Base-by-base conservation (phyloP, 2,329 filamentous ascomycete species). In the Helotiales sp. region DNA sequence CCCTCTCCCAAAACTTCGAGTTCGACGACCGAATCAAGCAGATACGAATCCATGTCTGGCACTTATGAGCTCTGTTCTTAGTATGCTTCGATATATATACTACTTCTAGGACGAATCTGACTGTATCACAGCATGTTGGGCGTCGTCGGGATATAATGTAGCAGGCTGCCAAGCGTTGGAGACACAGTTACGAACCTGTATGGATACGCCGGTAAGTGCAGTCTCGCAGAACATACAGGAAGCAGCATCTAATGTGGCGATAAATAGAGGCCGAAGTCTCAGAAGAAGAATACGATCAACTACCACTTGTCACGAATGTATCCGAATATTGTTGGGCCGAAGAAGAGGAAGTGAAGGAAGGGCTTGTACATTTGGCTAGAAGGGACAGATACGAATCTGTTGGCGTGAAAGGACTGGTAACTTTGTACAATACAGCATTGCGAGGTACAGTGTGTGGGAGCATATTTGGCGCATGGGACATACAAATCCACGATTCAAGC, bases 231-330 rank as follows among this genome's bases (percentile, higher is more conserved):
- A 33, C 3, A 13, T 33, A 8, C 17, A 15, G 31, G 48, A 22
- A 42, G n/a, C 19, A 15, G 9, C 2, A 51, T 27, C 58, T 57
- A 60, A 60, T 52, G 5, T 4, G 31, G 10, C 2, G 22, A 1
- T 34, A 15, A 58, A 61, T 71, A 87, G 85, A 84, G 79, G 80
- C 74, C 81, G 48, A 74, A 74, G 63, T 74, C 76, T 55, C 73
- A 75, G 63, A 83, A 84, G 72, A 91, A 87, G 78, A 93, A 86
- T 73, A 85, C 83, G 63, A 92, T 98, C 83, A 98, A 98, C 77
- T 93, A 93, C 80, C 93, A 97, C 73, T 79, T 98, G 42, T 83
- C 84, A 65, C 85, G 95, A 69, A 83, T 90, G 78, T 89, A 88
- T 68, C 85, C 86, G 13, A 85, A 87, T 72, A 79, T 96, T 79